A percentile compares a stretch with the other conserved stretches of the same genome.
Conservation (phyloP, 2,329 filamentous ascomycete genomes). For the Epichloe brachyelytri region DNA sequence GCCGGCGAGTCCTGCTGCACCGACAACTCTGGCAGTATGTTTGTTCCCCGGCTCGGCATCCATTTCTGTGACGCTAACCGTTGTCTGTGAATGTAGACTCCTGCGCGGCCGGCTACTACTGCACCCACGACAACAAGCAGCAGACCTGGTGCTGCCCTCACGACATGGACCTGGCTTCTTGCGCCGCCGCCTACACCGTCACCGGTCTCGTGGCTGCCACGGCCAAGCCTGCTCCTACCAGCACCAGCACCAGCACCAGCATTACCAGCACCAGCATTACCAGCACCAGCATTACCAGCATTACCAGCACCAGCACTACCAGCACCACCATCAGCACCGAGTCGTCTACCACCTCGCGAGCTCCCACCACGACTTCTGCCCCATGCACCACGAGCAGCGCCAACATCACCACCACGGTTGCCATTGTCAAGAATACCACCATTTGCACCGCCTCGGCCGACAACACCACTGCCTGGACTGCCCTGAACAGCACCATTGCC, state of each 20-base stretch:
- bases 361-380: slow-evolving; percentile 18
- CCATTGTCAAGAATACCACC: slow-evolving; percentile 3
- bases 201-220: slow-evolving; percentile 28
- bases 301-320: slow-evolving; percentile 12
- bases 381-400: slow-evolving; percentile 13
- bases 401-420: slow-evolving; percentile 9
- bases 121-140: slow-evolving; percentile 36
- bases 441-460: slow-evolving; percentile 5
- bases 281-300: slow-evolving; percentile 11
- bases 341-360: slow-evolving; percentile 6
- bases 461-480: slow-evolving; percentile 18
- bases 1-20: slow-evolving; percentile 44
- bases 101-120: slow-evolving; percentile 49
- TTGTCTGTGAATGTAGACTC: slow-evolving; percentile 31
- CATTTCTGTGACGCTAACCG: neutral
- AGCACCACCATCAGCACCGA: slow-evolving; percentile 13
- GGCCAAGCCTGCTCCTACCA: slow-evolving; percentile 16
- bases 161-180: slow-evolving; percentile 37
- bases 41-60: neutral
- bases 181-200: slow-evolving; percentile 40
- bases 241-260: slow-evolving; percentile 17
- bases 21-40: slow-evolving; percentile 43
- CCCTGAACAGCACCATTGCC: slow-evolving; percentile 20
- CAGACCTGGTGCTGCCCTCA: slow-evolving; percentile 50
- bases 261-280: slow-evolving; percentile 11